Base-by-base conservation (phyloP, 2,329 filamentous ascomycete species). In the Colletotrichum sp. region DNA sequence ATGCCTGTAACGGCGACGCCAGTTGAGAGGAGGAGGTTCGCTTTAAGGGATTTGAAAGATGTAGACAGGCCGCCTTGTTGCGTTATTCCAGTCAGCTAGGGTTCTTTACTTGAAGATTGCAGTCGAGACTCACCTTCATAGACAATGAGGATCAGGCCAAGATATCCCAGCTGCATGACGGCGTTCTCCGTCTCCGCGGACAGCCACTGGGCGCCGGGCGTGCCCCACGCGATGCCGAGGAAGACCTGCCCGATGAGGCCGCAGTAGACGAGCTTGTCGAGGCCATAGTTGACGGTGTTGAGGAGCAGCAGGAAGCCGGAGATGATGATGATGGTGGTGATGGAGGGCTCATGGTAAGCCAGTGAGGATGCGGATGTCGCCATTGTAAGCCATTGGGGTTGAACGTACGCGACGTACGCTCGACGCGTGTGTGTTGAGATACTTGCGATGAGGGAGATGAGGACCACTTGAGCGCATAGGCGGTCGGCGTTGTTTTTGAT, bases 181-280 rank as follows among this genome's bases (percentile, higher is more conserved):
- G 87, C 86, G 21, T 88, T 80, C 82, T 96, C 88, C 2, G 87
- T 83, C 6, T 88, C 85, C 0, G 72, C 24, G 1, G 87, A 85
- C 1, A 96, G 87, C 89, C 90, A 92, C 81, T 90, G 87, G 5
- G 87, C 90, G 2, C 93, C 93, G 0, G 94, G 94, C 0, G 89
- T 89, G 10, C 94, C 94, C 90, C 90, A 96, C 10, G 92, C 89
- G 10, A 95, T 89, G 15, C 94, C 94, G 21, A 95, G 82, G 9
- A 95, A 85, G 16, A 96, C 88, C 79, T 96, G 93, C 1, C 94
- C 94, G 8, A 96, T 85, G 0, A 96, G 88, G 0, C 94, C 94
- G 80, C 94, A 95, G 81, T 93, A 95, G 0, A 95, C 80, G 0
- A 91, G 78, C 16, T 84, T 87, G 79, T 95, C 90, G 2, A 95